phyloP scores from a whole-genome alignment of 2,329 filamentous ascomycete species.

The Beauveria scarabaeidicola region DNA sequence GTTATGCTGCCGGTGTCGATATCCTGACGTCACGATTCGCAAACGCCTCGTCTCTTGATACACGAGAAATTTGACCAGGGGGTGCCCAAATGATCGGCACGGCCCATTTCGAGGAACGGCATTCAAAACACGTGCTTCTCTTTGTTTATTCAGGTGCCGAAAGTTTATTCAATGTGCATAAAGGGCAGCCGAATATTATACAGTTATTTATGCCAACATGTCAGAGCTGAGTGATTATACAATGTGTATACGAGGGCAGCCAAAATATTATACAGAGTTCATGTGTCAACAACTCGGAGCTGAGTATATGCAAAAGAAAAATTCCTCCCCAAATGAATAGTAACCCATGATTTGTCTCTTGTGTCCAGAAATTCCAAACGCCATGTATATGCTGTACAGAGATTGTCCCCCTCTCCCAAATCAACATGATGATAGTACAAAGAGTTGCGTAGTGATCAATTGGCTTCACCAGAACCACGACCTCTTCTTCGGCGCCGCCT shows the following conservation, averaged over 20 bases:
- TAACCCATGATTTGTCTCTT: not conserved
- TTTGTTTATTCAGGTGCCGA: not conserved
- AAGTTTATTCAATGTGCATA: not conserved
- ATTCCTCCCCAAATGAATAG: not conserved
- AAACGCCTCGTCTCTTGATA: not conserved
- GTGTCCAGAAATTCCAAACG: not conserved
- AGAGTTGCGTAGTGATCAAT: not conserved
- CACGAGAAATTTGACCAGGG: not conserved
- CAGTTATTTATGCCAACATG: not conserved
- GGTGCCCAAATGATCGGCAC: not conserved
- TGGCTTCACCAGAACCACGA: conserved; percentile 20
- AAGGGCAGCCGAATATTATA: not conserved
- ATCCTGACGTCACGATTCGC: conserved; percentile 12
- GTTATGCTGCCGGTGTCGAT: not conserved
- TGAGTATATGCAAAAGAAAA: not conserved
- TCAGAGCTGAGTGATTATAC: conserved; percentile 4
- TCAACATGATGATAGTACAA: not conserved
- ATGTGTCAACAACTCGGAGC: not conserved
- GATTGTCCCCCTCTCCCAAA: not conserved
- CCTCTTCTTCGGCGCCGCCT: conserved; percentile 29
- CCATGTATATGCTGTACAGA: conserved; percentile 9
- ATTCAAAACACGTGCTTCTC: not conserved
- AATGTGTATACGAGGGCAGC: not conserved
- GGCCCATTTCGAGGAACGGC: not conserved
- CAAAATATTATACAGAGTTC: not conserved